Percentiles rank a stretch among this genome's conserved stretches.
Evolutionary conservation across 2,329 filamentous ascomycete species (phyloP).

Genomic region (Diplodia mutila): DNA sequence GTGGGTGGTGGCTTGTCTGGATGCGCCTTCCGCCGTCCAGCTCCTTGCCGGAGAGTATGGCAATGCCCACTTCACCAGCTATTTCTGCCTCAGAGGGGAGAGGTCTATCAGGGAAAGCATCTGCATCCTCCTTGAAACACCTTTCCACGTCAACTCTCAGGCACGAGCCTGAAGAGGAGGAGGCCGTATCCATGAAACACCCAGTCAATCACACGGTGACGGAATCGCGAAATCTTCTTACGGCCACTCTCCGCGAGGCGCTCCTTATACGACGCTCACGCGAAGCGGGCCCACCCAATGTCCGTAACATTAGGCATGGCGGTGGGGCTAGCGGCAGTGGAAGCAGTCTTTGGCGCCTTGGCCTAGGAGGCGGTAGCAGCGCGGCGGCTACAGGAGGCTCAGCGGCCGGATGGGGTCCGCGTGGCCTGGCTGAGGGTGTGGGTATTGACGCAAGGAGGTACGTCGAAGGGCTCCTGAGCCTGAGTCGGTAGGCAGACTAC

Average conservation of each 20-base stretch:
- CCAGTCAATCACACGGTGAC: neutral
- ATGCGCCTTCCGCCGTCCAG: slow-evolving; percentile 51
- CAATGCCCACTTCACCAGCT: neutral
- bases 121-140: neutral
- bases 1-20: slow-evolving; percentile 72
- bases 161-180: neutral
- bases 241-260: slow-evolving; percentile 26
- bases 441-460: slow-evolving; percentile 77
- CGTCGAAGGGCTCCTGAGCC: slow-evolving; percentile 70
- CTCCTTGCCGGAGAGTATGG: neutral
- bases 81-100: slow-evolving; percentile 26
- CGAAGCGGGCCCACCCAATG: neutral
- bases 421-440: slow-evolving; percentile 70
- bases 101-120: slow-evolving; percentile 24
- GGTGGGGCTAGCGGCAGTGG: slow-evolving; percentile 33
- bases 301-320: slow-evolving; percentile 24
- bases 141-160: neutral
- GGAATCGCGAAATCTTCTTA: neutral
- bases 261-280: slow-evolving; percentile 28
- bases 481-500: slow-evolving; percentile 50
- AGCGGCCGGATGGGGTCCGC: slow-evolving; percentile 59
- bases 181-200: neutral
- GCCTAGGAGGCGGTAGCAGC: slow-evolving; percentile 36
- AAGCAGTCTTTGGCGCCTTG: slow-evolving; percentile 27
- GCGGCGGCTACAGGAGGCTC: slow-evolving; percentile 33